Evolutionary conservation across 106 monocot species (phyloP), one percentile per base, ranked within the genome.

Genomic region (Narthecium ossifragum): DNA sequence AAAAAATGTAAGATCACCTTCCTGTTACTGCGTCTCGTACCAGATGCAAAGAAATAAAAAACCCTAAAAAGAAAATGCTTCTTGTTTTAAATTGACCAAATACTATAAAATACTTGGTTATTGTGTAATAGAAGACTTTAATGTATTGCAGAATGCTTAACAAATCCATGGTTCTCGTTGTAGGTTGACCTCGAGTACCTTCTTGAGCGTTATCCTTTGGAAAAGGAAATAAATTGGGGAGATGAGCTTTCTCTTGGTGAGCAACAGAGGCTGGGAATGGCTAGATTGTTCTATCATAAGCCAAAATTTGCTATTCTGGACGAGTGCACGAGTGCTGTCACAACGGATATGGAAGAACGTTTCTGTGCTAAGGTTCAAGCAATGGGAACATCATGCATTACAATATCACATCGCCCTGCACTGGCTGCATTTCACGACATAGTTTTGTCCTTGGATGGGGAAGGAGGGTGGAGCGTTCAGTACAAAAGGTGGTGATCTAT

Each of bases 311-410:
- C 98, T 31, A 99, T 99, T 77, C 81, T 99, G 59, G 98, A 99
- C 60, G 98, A 99, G 66, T 99, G 98, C 54, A 99, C 98, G n/a
- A 99, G 98, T 88, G 98, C 98, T 37, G 98, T 99, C 34, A 91
- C 98, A 70, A 92, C 91, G 6, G 85, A 99, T 60, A 99, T 99
- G 98, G 98, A 99, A 64, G 98, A 99, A 59, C 84, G 98, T 21
- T 99, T 99, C 58, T 99, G 98, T 85, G 62, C 79, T 5, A 91
- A 88, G 53, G 98, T 99, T 68, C 78, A 59, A 49, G 91, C 87
- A 63, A 99, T 91, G 98, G 98, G 98, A 23, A 99, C 98, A 28
- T 87, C 87, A 40, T 99, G 98, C 59, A 99, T 99, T 53, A 99
- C 98, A 14, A 99, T 99, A 48, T 99, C 98, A 37, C 98, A 99